phyloP scores from a whole-genome alignment of 768 basidiomycete genomes.

The Strobilomyces echinocephalus region DNA sequence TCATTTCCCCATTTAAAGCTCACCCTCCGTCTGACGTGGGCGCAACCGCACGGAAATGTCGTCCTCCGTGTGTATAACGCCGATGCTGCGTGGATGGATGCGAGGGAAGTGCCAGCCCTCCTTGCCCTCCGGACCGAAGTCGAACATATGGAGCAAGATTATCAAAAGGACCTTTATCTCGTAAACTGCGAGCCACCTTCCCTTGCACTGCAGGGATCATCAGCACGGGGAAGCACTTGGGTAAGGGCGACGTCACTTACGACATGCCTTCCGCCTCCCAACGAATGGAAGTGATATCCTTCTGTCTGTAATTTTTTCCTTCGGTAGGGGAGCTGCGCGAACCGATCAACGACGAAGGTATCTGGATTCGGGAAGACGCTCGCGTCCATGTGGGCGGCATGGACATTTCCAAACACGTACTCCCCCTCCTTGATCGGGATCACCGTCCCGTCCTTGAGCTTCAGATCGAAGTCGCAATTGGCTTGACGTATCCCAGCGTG shows the following conservation, averaged over 20 bases:
- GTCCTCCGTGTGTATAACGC: constrained; percentile 16
- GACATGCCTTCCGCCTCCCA: constrained; percentile 17
- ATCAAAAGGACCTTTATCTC: constrained; percentile 17
- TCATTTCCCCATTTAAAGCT: not conserved
- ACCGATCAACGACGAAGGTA: constrained; percentile 18
- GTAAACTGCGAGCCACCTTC: constrained; percentile 23
- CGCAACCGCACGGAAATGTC: constrained; percentile 10
- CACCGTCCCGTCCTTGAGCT: not conserved
- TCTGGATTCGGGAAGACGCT: constrained; percentile 9
- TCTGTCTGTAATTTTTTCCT: constrained; percentile 13
- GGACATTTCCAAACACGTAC: constrained; percentile 16
- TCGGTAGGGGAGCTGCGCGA: constrained; percentile 13
- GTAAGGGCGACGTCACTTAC: constrained; percentile 7
- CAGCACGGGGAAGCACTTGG: not conserved
- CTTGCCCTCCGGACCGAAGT: constrained; percentile 7
- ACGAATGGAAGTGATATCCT: constrained; percentile 8
- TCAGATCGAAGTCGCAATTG: constrained; percentile 14
- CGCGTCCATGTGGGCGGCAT: constrained; percentile 17
- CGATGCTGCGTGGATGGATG: constrained; percentile 12
- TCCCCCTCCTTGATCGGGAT: constrained; percentile 21
- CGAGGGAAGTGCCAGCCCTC: constrained; percentile 9
- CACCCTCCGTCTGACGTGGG: not conserved
- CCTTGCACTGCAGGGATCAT: constrained; percentile 16
- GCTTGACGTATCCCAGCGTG: constrained; percentile 17
- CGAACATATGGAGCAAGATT: constrained; percentile 15